phyloP scores from a whole-genome alignment of 176 grass and related monocot species.

The Triticum urartu region DNA sequence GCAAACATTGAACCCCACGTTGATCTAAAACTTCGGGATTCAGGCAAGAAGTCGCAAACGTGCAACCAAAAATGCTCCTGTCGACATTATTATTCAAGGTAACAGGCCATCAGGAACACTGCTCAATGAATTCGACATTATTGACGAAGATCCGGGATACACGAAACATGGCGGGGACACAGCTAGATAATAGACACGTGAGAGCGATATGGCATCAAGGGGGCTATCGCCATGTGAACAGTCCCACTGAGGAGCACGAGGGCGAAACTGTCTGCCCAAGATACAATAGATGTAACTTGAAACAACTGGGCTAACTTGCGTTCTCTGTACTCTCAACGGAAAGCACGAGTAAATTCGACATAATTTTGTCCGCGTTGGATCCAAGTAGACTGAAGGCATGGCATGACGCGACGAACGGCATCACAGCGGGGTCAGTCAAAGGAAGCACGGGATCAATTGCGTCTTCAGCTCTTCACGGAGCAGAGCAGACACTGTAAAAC shows the following conservation, averaged over 20 bases:
- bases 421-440: not conserved
- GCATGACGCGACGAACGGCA: not conserved
- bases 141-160: constrained; percentile 16
- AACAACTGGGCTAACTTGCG: not conserved
- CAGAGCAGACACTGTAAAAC: not conserved
- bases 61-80: constrained; percentile 45
- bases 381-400: not conserved
- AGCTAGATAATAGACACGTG: constrained; percentile 11
- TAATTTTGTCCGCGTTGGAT: not conserved
- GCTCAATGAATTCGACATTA: constrained; percentile 20
- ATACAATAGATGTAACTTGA: not conserved
- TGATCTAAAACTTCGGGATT: constrained; percentile 24
- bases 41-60: constrained; percentile 25
- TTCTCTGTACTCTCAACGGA: not conserved
- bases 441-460: not conserved
- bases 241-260: not conserved
- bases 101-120: not conserved
- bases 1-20: constrained; percentile 14
- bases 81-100: constrained; percentile 9
- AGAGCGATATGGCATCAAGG: not conserved
- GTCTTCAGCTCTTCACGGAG: not conserved
- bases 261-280: not conserved
- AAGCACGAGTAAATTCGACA: not conserved
- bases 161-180: constrained; percentile 23
- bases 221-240: not conserved